Conservation (phyloP, 306 rosid species). For the Vicia villosa region DNA sequence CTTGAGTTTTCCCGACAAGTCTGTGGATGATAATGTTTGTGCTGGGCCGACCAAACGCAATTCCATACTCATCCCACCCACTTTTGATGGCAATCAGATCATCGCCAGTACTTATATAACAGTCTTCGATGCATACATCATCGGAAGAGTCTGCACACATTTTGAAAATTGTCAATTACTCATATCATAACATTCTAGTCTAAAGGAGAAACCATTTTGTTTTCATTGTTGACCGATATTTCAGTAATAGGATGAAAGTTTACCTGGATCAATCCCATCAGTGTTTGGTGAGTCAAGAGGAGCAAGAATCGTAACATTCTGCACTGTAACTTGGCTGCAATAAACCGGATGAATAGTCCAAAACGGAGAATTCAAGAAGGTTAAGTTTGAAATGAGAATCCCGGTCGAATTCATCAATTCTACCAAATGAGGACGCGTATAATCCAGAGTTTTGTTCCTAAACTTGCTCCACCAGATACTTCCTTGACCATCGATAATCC, state of each 20-base stretch:
- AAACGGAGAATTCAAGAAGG: conserved; percentile 76
- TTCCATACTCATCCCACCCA: conserved; percentile 90
- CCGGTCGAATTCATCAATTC: conserved; percentile 73
- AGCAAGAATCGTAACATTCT: conserved; percentile 66
- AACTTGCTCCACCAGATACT: conserved; percentile 76
- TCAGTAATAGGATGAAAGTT: conserved; percentile 30
- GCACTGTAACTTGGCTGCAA: conserved; percentile 77
- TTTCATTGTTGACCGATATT: neutral
- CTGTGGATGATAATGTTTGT: conserved; percentile 58
- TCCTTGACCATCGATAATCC: conserved; percentile 78
- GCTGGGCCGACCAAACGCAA: conserved; percentile 68
- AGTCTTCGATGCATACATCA: conserved; percentile 77
- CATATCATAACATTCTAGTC: neutral
- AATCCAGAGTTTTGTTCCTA: conserved; percentile 59
- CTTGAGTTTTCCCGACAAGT: conserved; percentile 51
- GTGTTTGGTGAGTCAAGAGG: conserved; percentile 77
- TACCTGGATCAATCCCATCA: conserved; percentile 83
- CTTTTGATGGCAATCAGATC: conserved; percentile 79
- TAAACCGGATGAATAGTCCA: conserved; percentile 85
- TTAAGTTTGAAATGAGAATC: conserved; percentile 71
- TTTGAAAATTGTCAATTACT: conserved; percentile 14
- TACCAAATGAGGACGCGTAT: conserved; percentile 82
- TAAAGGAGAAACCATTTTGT: neutral
- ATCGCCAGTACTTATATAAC: conserved; percentile 83
- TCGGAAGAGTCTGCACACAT: conserved; percentile 67